Percentiles rank a stretch among this genome's conserved stretches.
phyloP scores from a whole-genome alignment of 2,329 filamentous ascomycete genomes.

The Neonectria sp. region DNA sequence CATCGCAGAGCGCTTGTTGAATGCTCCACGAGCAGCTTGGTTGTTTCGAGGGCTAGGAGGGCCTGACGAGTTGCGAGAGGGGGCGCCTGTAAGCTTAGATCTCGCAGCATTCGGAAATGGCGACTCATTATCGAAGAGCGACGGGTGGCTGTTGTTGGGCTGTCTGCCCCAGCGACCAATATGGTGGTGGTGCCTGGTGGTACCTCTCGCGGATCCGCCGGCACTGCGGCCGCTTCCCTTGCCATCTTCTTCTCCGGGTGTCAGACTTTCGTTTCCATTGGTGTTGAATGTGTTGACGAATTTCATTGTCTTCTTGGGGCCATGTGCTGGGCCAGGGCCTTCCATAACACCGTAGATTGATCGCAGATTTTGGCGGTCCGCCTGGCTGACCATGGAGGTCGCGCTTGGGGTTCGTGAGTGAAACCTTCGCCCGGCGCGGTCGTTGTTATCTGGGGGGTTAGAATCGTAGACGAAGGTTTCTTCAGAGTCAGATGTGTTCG shows the following conservation, averaged over 20 bases:
- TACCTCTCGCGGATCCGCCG: constrained; percentile 74
- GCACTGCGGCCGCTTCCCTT: constrained; percentile 74
- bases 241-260: constrained; percentile 76
- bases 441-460: constrained; percentile 82
- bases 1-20: constrained; percentile 66
- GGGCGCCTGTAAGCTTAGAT: constrained; percentile 72
- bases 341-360: constrained; percentile 80
- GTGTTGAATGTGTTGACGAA: constrained; percentile 87
- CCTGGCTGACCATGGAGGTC: constrained; percentile 84
- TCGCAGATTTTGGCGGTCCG: constrained; percentile 72
- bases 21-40: constrained; percentile 53
- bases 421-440: constrained; percentile 77
- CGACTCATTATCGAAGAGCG: constrained; percentile 83
- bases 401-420: constrained; percentile 96
- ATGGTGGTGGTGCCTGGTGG: constrained; percentile 82
- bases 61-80: constrained; percentile 73
- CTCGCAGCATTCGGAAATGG: constrained; percentile 80
- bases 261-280: constrained; percentile 66
- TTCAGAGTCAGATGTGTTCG: constrained; percentile 96
- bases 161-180: constrained; percentile 81
- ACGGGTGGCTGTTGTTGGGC: constrained; percentile 76
- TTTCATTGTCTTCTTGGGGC: constrained; percentile 91
- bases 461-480: constrained; percentile 99
- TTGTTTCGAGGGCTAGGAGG: constrained; percentile 78
- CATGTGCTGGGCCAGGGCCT: constrained; percentile 59